Conservation (phyloP, 2,329 filamentous ascomycete genomes). For the Aspergillus tanneri region DNA sequence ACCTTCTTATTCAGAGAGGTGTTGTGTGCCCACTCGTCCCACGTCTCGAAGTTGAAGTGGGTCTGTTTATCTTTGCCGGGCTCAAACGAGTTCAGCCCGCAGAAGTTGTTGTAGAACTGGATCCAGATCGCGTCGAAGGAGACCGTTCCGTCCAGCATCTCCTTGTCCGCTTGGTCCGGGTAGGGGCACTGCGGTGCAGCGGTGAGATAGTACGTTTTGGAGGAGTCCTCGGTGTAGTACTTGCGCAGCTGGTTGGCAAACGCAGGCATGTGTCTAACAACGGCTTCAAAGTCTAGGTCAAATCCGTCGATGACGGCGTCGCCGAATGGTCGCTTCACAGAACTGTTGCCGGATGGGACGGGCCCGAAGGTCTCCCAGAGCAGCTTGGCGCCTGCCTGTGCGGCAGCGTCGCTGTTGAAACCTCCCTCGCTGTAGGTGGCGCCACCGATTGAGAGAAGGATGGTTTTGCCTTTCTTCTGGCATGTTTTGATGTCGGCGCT, state of each 20-base stretch:
- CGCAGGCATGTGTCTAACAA: conserved; percentile 57
- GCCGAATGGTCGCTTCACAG: conserved; percentile 64
- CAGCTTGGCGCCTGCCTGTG: conserved; percentile 57
- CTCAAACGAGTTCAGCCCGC: conserved; percentile 57
- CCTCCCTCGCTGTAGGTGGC: conserved; percentile 68
- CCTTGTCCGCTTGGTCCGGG: conserved; percentile 60
- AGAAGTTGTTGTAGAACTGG: conserved; percentile 70
- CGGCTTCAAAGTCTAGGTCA: conserved; percentile 71
- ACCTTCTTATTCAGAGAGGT: conserved; percentile 59
- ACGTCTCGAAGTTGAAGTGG: conserved; percentile 62
- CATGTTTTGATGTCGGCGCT: conserved; percentile 54
- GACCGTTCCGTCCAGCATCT: conserved; percentile 56
- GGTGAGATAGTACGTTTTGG: conserved; percentile 59
- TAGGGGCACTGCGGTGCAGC: conserved; percentile 68
- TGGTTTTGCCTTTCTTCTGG: conserved; percentile 65
- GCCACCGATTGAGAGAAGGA: conserved; percentile 70
- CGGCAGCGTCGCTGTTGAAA: conserved; percentile 54
- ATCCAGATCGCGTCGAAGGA: conserved; percentile 61
- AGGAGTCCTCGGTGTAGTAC: conserved; percentile 52
- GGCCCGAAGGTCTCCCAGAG: conserved; percentile 73
- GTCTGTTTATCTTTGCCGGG: conserved; percentile 46
- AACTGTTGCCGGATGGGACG: conserved; percentile 13
- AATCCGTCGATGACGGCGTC: conserved; percentile 68
- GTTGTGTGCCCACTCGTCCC: conserved; percentile 66
- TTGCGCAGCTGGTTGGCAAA: conserved; percentile 60